These are phyloP conservation scores for Acer saccharum DNA, from an alignment of 345 rosid genomes.

Conservation along the genomic window DNA sequence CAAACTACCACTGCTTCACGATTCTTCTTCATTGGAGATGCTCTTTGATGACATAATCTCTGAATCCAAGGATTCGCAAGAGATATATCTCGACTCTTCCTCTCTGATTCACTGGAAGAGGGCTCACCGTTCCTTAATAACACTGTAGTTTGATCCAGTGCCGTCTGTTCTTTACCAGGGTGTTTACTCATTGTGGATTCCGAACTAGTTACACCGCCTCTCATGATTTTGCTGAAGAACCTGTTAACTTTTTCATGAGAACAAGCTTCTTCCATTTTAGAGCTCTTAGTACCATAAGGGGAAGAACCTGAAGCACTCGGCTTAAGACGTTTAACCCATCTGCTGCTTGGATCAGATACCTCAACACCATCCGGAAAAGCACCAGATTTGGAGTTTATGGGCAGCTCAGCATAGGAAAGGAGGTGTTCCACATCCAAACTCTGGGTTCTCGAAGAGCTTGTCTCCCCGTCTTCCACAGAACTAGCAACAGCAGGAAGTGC, in stretches of 20 bases:
- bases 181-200: slow-evolving; percentile 30
- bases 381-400: slow-evolving; percentile 40
- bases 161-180: slow-evolving; percentile 28
- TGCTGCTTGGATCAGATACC: slow-evolving; percentile 49
- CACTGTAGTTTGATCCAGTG: slow-evolving; percentile 20
- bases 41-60: slow-evolving; percentile 62
- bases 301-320: slow-evolving; percentile 36
- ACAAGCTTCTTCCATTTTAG: slow-evolving; percentile 42
- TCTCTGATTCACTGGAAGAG: slow-evolving; percentile 27
- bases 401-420: slow-evolving; percentile 36
- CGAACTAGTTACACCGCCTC: slow-evolving; percentile 34
- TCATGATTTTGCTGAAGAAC: slow-evolving; percentile 36
- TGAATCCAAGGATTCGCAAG: slow-evolving; percentile 64
- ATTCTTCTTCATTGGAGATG: slow-evolving; percentile 27
- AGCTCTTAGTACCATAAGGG: slow-evolving; percentile 47
- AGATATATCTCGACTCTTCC: slow-evolving; percentile 35
- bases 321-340: slow-evolving; percentile 89
- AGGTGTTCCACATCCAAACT: slow-evolving; percentile 67
- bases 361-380: slow-evolving; percentile 24
- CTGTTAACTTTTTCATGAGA: slow-evolving; percentile 39
- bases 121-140: slow-evolving; percentile 30
- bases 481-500: slow-evolving; percentile 32
- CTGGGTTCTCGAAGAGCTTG: slow-evolving; percentile 69
- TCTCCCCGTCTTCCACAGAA: slow-evolving; percentile 44
- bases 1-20: slow-evolving; percentile 26